Evolutionary conservation across 306 rosid genomes (phyloP), one percentile per base, ranked within the genome.

Genomic region (Cicer judaicum): DNA sequence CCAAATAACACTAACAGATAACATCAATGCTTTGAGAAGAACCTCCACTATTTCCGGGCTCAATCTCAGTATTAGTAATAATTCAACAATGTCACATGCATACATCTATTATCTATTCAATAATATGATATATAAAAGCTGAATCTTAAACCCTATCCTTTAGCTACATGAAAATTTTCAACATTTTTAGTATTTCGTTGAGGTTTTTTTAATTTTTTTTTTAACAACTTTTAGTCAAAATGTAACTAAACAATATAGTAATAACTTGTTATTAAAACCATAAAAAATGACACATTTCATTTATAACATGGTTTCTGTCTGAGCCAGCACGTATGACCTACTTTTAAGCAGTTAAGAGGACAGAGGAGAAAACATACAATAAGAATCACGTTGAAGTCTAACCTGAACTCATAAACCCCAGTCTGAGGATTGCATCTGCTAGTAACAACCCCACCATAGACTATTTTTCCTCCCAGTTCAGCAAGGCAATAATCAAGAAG

Each of bases 401-500:
- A 94, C 98, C 98, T 88, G 88, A 86, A 94, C 76, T 90, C 95
- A 7, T 69, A 70, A 79, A 86, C 88, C 70, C 90, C 92, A 8
- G 86, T 80, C 64, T 77, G 85, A 74, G 93, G 82, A 88, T 90
- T 94, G 87, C 87, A 70, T 52, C 91, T 89, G 13, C 92, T 76
- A 78, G 70, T 84, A 67, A 94, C 96, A 53, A 87, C 84, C 79
- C 97, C 97, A 53, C 89, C 89, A 52, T 79, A 74, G 9, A 86
- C 83, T 21, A 83, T 66, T 84, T 88, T 94, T 52, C 98, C 98
- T 70, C 91, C 96, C 72, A 94, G 87, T 72, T 90, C 87, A 49
- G 83, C 87, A 53, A 90, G 94, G 81, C 96, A 87, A 79, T 85
- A 87, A 84, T 92, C 96, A 70, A 94, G 88, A 39, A 94, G 89